Conservation (phyloP, 768 basidiomycete species). For the Mycena belliarum region DNA sequence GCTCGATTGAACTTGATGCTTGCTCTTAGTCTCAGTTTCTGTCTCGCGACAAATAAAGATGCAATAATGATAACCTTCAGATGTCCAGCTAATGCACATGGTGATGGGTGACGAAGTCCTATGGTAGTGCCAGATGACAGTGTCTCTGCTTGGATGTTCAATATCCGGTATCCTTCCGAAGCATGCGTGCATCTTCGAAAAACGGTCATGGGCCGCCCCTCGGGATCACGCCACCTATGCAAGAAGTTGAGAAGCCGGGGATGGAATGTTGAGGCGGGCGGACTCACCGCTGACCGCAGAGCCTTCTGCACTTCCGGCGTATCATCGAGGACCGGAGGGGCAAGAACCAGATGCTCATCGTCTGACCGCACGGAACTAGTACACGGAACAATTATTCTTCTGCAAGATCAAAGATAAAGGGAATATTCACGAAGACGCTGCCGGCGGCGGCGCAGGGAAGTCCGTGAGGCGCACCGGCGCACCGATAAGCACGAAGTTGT, state of each 20-base stretch:
- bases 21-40: too few relatives aligned
- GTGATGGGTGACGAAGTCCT: too few relatives aligned
- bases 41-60: background rate
- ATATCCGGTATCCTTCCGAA: background rate
- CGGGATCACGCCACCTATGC: background rate
- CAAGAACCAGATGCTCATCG: constrained; percentile 12
- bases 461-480: constrained; percentile 10
- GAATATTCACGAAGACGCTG: constrained; percentile 16
- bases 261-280: background rate
- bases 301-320: constrained; percentile 9
- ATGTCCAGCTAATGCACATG: too few relatives aligned
- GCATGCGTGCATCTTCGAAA: background rate
- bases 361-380: constrained; percentile 14
- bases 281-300: constrained; percentile 12
- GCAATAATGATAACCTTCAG: too few relatives aligned
- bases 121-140: background rate
- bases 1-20: too few relatives aligned
- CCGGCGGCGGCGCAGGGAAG: constrained; percentile 17
- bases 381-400: constrained; percentile 18
- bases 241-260: constrained; percentile 15
- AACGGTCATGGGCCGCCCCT: background rate
- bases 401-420: constrained; percentile 4
- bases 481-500: constrained; percentile 17
- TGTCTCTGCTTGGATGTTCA: background rate
- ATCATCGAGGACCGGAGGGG: background rate